Base-by-base conservation (phyloP, 2,329 filamentous ascomycete species). In the Penicillium sp. region DNA sequence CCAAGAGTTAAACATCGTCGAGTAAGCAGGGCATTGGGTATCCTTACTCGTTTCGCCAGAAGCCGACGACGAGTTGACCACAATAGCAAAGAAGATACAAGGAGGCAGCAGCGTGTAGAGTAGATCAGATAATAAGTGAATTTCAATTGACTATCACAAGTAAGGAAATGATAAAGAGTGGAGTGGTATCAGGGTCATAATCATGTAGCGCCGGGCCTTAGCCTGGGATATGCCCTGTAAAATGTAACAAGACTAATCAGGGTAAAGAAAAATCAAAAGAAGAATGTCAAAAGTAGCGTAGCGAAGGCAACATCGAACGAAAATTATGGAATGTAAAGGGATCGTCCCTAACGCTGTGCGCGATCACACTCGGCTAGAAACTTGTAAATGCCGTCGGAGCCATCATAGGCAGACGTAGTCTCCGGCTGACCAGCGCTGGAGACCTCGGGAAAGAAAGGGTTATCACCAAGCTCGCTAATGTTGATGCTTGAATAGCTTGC, bases 291-390 rank as follows among this genome's bases (percentile, higher is more conserved):
- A 43, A 55, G 18, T 18, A 18, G 18, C 18, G 18, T 18, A 53
- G 40, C 13, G 27, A 58, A 18, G 8, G 27, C 9, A 42, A 31
- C 36, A 22, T 9, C n/a, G 50, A 43, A 48, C 50, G 55, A 43
- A 13, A 18, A 55, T 36, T 27, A 52, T 39, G 9, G 13, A 34
- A 16, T 18, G 13, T 46, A 16, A 29, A 34, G 9, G 24, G 13
- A 18, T 14, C 40, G 8, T 31, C 21, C 16, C 58, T 45, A 57
- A 59, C 55, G 70, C 62, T 62, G 71, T 32, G 78, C 78, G 40
- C 75, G 72, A 68, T 88, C 85, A 62, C 86, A 86, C 59, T 87
- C 81, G 62, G 86, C 82, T 55, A 89, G 77, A 65, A 89, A 89
- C 47, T 79, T 78, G 64, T 86, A 85, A 32, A 89, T 87, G 3